Base-by-base conservation (phyloP, 164 flowering plant species). In the Houttuynia cordata region DNA sequence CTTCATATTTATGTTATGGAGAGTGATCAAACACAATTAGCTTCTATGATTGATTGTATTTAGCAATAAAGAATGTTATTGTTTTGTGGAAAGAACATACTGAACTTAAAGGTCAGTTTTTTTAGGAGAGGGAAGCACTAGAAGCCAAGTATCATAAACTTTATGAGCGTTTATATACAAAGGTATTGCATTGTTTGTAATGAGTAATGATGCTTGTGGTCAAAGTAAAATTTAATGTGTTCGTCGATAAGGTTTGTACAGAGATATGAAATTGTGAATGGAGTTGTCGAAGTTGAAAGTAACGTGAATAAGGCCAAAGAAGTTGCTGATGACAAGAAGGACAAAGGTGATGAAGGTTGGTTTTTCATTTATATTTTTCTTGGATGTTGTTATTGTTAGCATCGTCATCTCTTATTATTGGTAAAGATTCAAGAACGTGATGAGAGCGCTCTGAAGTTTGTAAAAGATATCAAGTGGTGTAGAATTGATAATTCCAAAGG, bases 391-490 rank as follows among this genome's bases (percentile, higher is more conserved):
- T 45, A 45, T 45, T 45, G 12, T 45, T 45, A 12, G 49, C 15
- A 45, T 45, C 2, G 8, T 17, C 14, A 45, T 12, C 14, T 10
- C 0, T 12, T 12, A 45, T 3, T 10, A 17, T 45, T 45, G 49
- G 24, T 59, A 53, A 67, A 91, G 96, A 82, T 91, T 22, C 68
- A 83, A 8, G 94, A 86, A 73, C 88, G 91, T 56, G 97, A 91
- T 76, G 94, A 88, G 73, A 96, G 75, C 13, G 96, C 97, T 49
- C 88, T 91, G 47, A 86, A 88, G 62, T 88, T 73, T 72, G 86
- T 91, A 34, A 74, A 69, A 59, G 79, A 76, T 60, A 73, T 79
- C 58, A 76, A 77, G 72, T 72, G 79, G 75, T 67, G 54, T 22
- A 72, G 77, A 51, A 68, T 79, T 59, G 72, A 71, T 49, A 53